Conservation (phyloP, 2,329 filamentous ascomycete species). For the Aspergillus uvarum region DNA sequence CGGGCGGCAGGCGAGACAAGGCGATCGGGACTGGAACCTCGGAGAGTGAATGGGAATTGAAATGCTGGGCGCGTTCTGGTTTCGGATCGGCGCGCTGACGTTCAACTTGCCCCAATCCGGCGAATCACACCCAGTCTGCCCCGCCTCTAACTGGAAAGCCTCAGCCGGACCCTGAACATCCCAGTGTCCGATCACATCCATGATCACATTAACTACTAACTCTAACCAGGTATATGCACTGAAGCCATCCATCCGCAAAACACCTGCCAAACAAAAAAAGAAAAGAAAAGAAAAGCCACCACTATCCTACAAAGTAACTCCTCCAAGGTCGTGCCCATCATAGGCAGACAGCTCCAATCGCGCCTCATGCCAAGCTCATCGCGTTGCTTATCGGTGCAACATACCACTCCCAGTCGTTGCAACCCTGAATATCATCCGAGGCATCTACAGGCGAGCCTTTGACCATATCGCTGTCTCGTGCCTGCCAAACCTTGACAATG, state of each 20-base stretch:
- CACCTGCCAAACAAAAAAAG: not conserved
- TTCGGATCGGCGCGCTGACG: conserved; percentile 14
- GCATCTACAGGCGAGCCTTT: conserved; percentile 21
- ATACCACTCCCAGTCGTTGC: conserved; percentile 46
- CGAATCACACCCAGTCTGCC: conserved; percentile 5
- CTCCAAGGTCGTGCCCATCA: not conserved
- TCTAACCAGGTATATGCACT: not conserved
- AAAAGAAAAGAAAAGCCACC: not conserved
- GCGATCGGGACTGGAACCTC: too few species aligned
- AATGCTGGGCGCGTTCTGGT: not conserved
- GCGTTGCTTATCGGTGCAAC: conserved; percentile 44
- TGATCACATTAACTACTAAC: too few species aligned
- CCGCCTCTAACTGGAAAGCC: conserved; percentile 3
- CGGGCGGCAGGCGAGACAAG: too few species aligned
- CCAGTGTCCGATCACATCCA: too few species aligned
- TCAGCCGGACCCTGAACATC: not conserved
- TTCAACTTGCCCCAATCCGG: conserved; percentile 7
- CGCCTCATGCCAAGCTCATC: conserved; percentile 43
- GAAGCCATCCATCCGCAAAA: not conserved
- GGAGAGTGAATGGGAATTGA: not conserved
- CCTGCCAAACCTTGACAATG: conserved; percentile 50
- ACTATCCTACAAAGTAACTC: not conserved
- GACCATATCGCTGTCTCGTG: conserved; percentile 40
- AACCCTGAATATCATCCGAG: conserved; percentile 13
- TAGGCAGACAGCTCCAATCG: too few species aligned